Evolutionary conservation across 495 filamentous ascomycete species (phyloP).

Genomic region (Thermothielavioides terrestris): DNA sequence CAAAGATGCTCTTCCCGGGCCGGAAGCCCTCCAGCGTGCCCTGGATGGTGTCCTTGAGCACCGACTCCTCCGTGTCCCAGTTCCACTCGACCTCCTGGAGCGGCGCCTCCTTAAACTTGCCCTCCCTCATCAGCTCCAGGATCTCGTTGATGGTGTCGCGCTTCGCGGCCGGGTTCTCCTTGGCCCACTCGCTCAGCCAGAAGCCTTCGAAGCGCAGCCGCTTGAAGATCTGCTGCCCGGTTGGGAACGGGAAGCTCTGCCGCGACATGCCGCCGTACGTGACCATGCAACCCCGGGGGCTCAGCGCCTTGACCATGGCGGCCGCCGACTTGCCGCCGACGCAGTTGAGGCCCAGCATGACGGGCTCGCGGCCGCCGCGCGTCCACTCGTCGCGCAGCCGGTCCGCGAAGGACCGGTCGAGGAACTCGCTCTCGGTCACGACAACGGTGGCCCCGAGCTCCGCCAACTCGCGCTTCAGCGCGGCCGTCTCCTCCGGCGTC

Average conservation of each 20-base stretch:
- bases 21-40: conserved; percentile 74
- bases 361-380: conserved; percentile 53
- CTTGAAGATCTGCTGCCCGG: conserved; percentile 81
- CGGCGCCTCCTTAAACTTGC: conserved; percentile 75
- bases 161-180: conserved; percentile 65
- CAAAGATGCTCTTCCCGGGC: conserved; percentile 81
- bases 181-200: conserved; percentile 87
- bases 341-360: conserved; percentile 81
- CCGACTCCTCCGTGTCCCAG: conserved; percentile 63
- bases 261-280: conserved; percentile 95
- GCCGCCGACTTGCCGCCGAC: conserved; percentile 82
- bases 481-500: conserved; percentile 51
- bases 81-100: conserved; percentile 71
- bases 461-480: conserved; percentile 59
- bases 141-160: conserved; percentile 73
- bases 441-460: conserved; percentile 73
- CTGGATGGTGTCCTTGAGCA: conserved; percentile 62
- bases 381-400: conserved; percentile 58
- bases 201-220: conserved; percentile 81
- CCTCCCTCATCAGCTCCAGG: conserved; percentile 59
- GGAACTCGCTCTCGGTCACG: conserved; percentile 67
- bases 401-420: conserved; percentile 50
- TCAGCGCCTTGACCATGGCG: conserved; percentile 60
- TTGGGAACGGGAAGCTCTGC: conserved; percentile 69
- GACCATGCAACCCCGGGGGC: conserved; percentile 61